Percentiles rank a stretch among this genome's conserved stretches.
Conservation (phyloP, 2,329 filamentous ascomycete species). For the Aureobasidium sp. region DNA sequence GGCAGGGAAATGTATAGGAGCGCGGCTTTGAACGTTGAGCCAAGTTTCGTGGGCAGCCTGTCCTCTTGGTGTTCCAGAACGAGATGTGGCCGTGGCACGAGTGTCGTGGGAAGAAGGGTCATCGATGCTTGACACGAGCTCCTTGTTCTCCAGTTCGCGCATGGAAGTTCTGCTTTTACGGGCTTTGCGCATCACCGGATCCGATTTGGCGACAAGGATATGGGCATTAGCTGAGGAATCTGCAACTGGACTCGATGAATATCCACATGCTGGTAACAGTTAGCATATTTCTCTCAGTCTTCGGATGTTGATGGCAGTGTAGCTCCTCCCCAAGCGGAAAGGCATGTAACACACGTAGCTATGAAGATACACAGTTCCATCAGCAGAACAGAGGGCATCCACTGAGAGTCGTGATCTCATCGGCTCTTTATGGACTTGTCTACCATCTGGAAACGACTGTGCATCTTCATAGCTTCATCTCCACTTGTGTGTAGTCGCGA, state of each 20-base stretch:
- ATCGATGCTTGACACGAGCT: neutral
- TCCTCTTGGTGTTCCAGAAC: neutral
- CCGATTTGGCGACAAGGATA: neutral
- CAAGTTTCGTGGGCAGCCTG: neutral
- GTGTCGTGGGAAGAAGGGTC: neutral
- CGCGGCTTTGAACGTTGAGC: neutral
- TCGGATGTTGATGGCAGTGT: no score
- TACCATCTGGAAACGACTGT: no score
- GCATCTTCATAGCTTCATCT: no score
- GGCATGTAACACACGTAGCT: no score
- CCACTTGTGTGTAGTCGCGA: no score
- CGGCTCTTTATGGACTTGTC: no score
- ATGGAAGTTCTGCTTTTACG: neutral
- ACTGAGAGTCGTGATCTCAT: no score
- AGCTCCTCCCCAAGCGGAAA: no score
- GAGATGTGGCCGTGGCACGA: neutral
- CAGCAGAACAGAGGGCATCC: no score
- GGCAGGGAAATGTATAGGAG: neutral
- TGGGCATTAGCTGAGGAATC: neutral
- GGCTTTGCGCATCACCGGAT: neutral
- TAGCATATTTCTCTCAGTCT: neutral
- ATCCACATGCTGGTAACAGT: neutral
- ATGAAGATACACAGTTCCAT: no score
- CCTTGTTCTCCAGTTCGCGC: neutral
- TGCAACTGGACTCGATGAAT: neutral